Evolutionary conservation across 176 grass and related monocot genomes (phyloP).

Genomic region (Hyparrhenia diplandra): DNA sequence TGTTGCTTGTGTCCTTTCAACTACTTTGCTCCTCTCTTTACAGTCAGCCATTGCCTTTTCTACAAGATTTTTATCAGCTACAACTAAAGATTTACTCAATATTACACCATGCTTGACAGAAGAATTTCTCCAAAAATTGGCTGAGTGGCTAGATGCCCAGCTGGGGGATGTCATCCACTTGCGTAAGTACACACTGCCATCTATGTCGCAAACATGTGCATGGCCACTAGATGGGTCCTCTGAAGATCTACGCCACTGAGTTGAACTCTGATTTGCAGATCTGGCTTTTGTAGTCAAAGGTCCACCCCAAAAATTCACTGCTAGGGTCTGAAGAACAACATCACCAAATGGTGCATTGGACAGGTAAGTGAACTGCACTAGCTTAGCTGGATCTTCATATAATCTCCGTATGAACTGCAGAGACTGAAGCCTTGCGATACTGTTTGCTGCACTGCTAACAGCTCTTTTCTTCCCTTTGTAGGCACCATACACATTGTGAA

Average conservation of each 20-base stretch:
- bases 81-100: conserved; percentile 88
- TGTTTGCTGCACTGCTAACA: conserved; percentile 68
- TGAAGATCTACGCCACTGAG: conserved; percentile 52
- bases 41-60: conserved; percentile 65
- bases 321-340: conserved; percentile 84
- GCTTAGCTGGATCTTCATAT: conserved; percentile 74
- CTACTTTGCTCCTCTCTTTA: conserved; percentile 77
- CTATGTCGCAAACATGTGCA: conserved; percentile 68
- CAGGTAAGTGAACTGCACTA: conserved; percentile 89
- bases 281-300: conserved; percentile 57
- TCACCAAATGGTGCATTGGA: conserved; percentile 62
- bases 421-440: conserved; percentile 89
- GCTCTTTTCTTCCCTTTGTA: conserved; percentile 74
- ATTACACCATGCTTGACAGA: conserved; percentile 68
- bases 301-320: conserved; percentile 88
- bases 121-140: conserved; percentile 77
- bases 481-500: conserved; percentile 79
- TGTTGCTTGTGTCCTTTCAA: conserved; percentile 81
- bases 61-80: conserved; percentile 79
- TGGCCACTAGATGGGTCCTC: conserved; percentile 47
- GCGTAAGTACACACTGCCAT: conserved; percentile 82
- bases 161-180: conserved; percentile 89
- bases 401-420: conserved; percentile 86
- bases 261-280: conserved; percentile 32
- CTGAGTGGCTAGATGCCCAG: conserved; percentile 69